phyloP scores from a whole-genome alignment of 2,329 filamentous ascomycete species.

The Alternaria sp. region DNA sequence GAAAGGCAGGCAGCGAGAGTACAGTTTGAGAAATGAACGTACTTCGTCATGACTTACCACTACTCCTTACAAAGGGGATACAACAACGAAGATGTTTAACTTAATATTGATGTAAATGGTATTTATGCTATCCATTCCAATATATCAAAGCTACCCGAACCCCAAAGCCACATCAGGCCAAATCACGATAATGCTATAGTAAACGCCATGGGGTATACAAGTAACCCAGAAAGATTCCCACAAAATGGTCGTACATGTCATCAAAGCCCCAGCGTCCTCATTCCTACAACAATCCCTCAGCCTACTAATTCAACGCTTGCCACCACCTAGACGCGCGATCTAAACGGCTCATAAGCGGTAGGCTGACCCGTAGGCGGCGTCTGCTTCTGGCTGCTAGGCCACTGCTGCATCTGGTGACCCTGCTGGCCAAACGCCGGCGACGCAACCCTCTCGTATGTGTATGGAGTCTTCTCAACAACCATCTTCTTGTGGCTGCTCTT shows the following conservation, averaged over 20 bases:
- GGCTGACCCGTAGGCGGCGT: conserved; percentile 30
- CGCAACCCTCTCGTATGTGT: conserved; percentile 65
- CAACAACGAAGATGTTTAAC: neutral
- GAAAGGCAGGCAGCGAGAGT: neutral
- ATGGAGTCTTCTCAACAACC: conserved; percentile 65
- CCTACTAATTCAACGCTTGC: neutral
- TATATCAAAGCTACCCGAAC: neutral
- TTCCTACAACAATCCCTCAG: neutral
- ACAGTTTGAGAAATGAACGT: neutral
- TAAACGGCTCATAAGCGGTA: conserved; percentile 53
- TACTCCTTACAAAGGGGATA: neutral
- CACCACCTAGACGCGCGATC: conserved; percentile 33
- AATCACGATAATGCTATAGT: neutral
- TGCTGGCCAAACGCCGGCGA: conserved; percentile 50
- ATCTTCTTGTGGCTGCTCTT: conserved; percentile 57
- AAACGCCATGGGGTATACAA: neutral
- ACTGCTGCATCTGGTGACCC: conserved; percentile 25
- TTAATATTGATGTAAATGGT: neutral
- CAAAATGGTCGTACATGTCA: conserved; percentile 17
- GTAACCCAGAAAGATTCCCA: neutral
- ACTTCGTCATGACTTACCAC: neutral
- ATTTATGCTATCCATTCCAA: neutral
- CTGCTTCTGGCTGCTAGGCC: conserved; percentile 26
- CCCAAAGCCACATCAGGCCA: neutral
- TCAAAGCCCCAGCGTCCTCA: conserved; percentile 2